Evolutionary conservation across 768 basidiomycete genomes (phyloP).

Genomic region (Pholiota conissans): DNA sequence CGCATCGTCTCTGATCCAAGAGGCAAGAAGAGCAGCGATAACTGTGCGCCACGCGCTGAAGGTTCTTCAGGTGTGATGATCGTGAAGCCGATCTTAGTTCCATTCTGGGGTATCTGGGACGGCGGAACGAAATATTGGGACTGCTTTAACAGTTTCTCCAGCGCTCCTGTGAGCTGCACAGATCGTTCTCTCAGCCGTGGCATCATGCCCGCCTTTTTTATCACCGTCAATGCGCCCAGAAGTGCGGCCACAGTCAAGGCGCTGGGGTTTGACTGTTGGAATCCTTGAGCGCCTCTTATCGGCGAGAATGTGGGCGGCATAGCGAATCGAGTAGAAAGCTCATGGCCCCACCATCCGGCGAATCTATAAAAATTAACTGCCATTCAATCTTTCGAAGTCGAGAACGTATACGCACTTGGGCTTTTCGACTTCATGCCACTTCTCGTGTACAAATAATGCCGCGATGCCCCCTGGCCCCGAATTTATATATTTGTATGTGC

Average conservation of each 20-base stretch:
- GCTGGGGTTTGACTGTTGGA: slow-evolving; percentile 94
- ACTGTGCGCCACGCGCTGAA: slow-evolving; percentile 76
- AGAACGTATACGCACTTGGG: slow-evolving; percentile 55
- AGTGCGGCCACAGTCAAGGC: slow-evolving; percentile 78
- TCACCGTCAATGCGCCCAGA: slow-evolving; percentile 79
- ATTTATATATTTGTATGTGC: slow-evolving; percentile 98
- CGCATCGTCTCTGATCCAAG: slow-evolving; percentile 65
- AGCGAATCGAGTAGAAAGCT: slow-evolving; percentile 80
- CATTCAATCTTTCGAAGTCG: neutral
- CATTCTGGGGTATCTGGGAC: slow-evolving; percentile 29
- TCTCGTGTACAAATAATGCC: slow-evolving; percentile 87
- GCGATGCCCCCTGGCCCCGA: slow-evolving; percentile 96
- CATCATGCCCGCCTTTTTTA: slow-evolving; percentile 81
- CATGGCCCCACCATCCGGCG: slow-evolving; percentile 99
- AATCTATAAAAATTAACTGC: slow-evolving; percentile 47
- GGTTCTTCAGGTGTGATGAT: slow-evolving; percentile 84
- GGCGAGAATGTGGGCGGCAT: slow-evolving; percentile 87
- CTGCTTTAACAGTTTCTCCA: slow-evolving; percentile 62
- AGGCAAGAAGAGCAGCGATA: slow-evolving; percentile 83
- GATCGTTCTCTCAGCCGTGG: slow-evolving; percentile 66
- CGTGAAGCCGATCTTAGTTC: slow-evolving; percentile 61
- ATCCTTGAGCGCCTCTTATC: slow-evolving; percentile 89
- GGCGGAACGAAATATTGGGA: slow-evolving; percentile 66
- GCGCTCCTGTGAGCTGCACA: slow-evolving; percentile 62
- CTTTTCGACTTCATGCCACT: slow-evolving; percentile 62